Evolutionary conservation across 768 basidiomycete species (phyloP), one percentile per base, ranked within the genome.

Genomic region (Panellus pusillus): DNA sequence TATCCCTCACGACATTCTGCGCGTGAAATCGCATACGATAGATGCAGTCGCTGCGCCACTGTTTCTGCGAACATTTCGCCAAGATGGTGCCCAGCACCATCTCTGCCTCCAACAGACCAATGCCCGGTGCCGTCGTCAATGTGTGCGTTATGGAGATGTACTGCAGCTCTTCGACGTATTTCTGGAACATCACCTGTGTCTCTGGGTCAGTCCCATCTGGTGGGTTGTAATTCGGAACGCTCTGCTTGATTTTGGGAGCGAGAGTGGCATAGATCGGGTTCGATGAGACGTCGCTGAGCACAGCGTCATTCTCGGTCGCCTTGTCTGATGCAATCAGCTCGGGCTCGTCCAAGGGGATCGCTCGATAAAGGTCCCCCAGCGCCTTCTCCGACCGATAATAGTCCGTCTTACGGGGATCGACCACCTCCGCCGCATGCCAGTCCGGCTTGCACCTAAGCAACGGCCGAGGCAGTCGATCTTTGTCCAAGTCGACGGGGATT

Each of bases 361-460:
- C 75, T 11, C 91, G 87, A 66, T 79, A 93, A 45, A 93, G 73
- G 37, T 79, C 67, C 6, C 91, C 91, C 9, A 93, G 77, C 0
- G 88, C 89, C 3, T 85, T 79, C 24, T 68, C 71, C 2, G 90
- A 92, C 43, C 76, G 72, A 62, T 93, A 93, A 70, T 87, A 88
- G 58, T 90, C 85, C 1, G 78, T 79, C 17, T 77, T 62, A 7
- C 79, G 77, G 18, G 80, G 80, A 6, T 71, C 66, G 43, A 77
- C 71, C 15, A 81, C 76, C 60, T 87, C 84, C 14, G 79, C 78
- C 18, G 77, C 78, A 54, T 89, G 81, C 90, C 90, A 92, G 65
- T 92, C 90, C 0, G 90, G 90, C 61, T 87, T 91, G 65, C 78
- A 82, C 15, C 76, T 75, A 41, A 89, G 87, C 14, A 88, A 71